Evolutionary conservation across 139 green algal genomes (phyloP).

Genomic region (Protoeuglena noctilucae): DNA sequence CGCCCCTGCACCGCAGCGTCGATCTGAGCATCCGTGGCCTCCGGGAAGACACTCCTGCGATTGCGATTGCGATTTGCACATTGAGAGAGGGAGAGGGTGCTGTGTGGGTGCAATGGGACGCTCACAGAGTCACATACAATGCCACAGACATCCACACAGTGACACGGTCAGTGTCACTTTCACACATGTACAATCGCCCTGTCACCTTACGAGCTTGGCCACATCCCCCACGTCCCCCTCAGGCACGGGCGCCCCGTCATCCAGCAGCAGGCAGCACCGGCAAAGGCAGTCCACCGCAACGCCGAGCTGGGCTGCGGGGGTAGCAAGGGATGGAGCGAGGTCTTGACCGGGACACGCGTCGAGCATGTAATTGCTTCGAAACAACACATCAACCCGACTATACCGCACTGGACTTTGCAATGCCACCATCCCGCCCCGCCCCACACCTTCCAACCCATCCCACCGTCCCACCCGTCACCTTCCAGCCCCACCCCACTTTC

Average conservation of each 20-base stretch:
- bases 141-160: too few relatives aligned
- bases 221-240: conserved; percentile 12
- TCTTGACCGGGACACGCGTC: conserved; percentile 23
- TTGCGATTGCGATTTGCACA: too few relatives aligned
- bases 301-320: conserved; percentile 19
- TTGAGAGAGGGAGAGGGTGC: too few relatives aligned
- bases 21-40: conserved; percentile 11
- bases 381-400: background rate
- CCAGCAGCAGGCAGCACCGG: conserved; percentile 22
- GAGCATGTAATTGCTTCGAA: conserved; percentile 26
- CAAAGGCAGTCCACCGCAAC: conserved; percentile 29
- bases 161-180: too few relatives aligned
- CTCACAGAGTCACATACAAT: too few relatives aligned
- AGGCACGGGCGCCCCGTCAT: conserved; percentile 19
- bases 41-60: conserved; percentile 12
- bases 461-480: conserved; percentile 32
- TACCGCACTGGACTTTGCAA: background rate
- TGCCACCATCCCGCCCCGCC: background rate
- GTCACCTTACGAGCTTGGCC: conserved; percentile 8
- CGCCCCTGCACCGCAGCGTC: background rate
- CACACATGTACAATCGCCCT: too few relatives aligned
- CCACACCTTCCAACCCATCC: conserved; percentile 17
- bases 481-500: conserved; percentile 38
- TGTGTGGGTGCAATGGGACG: too few relatives aligned
- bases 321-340: too few relatives aligned